Conservation (phyloP, 2,329 filamentous ascomycete species). For the Dothiorella sarmentorum region DNA sequence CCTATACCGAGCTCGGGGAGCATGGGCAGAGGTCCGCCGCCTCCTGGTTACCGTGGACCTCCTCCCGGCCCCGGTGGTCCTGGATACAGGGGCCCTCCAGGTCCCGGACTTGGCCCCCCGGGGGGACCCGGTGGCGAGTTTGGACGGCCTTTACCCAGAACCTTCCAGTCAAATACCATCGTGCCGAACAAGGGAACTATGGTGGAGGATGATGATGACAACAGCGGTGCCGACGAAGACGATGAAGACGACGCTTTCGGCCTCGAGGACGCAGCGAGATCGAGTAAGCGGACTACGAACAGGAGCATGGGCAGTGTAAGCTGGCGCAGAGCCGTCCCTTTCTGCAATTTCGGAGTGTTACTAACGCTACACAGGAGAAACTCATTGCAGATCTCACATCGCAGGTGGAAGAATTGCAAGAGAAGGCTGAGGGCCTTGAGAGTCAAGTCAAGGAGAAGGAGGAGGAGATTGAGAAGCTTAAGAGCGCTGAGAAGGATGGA, state of each 20-base stretch:
- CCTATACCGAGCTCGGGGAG: slow-evolving; percentile 55
- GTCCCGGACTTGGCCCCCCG: slow-evolving; percentile 21
- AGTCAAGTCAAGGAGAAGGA: slow-evolving; percentile 66
- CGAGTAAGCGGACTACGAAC: slow-evolving; percentile 42
- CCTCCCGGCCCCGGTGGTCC: slow-evolving; percentile 22
- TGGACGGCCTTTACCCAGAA: slow-evolving; percentile 77
- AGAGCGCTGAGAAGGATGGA: slow-evolving; percentile 56
- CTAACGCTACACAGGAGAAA: slow-evolving; percentile 47
- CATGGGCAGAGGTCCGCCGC: slow-evolving; percentile 33
- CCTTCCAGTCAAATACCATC: slow-evolving; percentile 92
- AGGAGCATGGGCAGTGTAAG: slow-evolving; percentile 33
- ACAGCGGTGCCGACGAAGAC: slow-evolving; percentile 52
- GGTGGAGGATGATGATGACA: slow-evolving; percentile 89
- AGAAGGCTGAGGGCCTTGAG: slow-evolving; percentile 71
- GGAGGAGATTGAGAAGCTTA: slow-evolving; percentile 60
- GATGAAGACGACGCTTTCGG: slow-evolving; percentile 59
- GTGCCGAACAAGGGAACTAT: slow-evolving; percentile 97
- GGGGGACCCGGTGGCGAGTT: slow-evolving; percentile 60
- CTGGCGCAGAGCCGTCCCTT: neutral
- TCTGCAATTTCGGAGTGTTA: slow-evolving; percentile 29
- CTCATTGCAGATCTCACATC: slow-evolving; percentile 72
- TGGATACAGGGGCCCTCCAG: slow-evolving; percentile 21
- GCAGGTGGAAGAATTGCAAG: slow-evolving; percentile 71
- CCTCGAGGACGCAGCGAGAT: slow-evolving; percentile 46
- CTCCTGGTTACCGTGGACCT: slow-evolving; percentile 15